Conservation (phyloP, 2,329 filamentous ascomycete species). For the Cercospora janseana region DNA sequence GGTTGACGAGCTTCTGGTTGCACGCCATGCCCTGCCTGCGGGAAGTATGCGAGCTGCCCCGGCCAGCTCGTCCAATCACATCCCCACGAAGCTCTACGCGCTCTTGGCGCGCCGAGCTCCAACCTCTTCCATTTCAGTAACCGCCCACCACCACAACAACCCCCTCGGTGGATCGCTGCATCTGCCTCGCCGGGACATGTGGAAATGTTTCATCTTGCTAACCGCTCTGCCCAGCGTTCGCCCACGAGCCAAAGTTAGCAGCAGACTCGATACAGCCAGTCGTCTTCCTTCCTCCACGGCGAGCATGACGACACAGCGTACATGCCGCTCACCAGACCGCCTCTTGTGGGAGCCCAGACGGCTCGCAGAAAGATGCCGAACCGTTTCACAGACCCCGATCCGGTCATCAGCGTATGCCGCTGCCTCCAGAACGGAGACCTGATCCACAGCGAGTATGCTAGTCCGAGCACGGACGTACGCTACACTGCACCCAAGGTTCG, state of each 20-base stretch:
- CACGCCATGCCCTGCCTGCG: conserved; percentile 8
- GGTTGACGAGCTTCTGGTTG: conserved; percentile 7
- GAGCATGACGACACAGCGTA: conserved; percentile 16
- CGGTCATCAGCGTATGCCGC: conserved; percentile 15
- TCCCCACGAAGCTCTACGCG: not conserved
- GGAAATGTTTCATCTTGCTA: conserved; percentile 36
- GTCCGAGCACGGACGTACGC: conserved; percentile 26
- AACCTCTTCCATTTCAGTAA: conserved; percentile 20
- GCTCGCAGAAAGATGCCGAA: conserved; percentile 14
- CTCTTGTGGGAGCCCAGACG: conserved; percentile 17
- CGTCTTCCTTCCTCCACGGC: conserved; percentile 12
- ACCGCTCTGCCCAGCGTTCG: conserved; percentile 30
- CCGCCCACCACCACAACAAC: conserved; percentile 22
- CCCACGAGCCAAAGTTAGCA: conserved; percentile 25
- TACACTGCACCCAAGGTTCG: conserved; percentile 29
- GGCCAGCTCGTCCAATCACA: not conserved
- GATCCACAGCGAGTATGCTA: conserved; percentile 10
- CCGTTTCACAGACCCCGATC: conserved; percentile 21
- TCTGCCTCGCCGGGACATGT: conserved; percentile 14
- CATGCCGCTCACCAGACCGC: conserved; percentile 15
- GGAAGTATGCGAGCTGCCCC: conserved; percentile 2
- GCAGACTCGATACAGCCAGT: conserved; percentile 22
- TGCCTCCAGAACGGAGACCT: conserved; percentile 16
- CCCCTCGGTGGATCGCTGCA: conserved; percentile 20
- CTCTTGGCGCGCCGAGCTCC: conserved; percentile 18